Evolutionary conservation across 2,329 filamentous ascomycete genomes (phyloP).

Genomic region (Alternaria sp.): DNA sequence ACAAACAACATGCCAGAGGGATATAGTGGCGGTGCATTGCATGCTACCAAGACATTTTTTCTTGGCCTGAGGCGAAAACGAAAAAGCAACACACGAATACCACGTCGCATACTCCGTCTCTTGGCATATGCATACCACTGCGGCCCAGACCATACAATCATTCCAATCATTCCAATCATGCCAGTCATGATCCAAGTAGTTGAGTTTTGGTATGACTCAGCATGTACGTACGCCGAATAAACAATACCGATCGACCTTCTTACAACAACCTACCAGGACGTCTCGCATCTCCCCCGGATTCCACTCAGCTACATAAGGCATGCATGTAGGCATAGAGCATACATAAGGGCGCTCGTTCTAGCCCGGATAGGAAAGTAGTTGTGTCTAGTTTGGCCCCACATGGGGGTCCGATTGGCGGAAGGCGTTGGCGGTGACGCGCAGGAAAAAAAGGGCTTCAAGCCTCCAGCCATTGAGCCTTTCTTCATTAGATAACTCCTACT

Average conservation of each 20-base stretch:
- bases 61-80: not conserved
- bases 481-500: not conserved
- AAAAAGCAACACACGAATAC: not conserved
- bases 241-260: not conserved
- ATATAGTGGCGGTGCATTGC: not conserved
- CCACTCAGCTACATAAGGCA: not conserved
- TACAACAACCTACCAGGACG: not conserved
- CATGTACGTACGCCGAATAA: not conserved
- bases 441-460: slow-evolving; percentile 9
- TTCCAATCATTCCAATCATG: not conserved
- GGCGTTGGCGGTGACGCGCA: slow-evolving; percentile 9
- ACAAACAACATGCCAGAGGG: not conserved
- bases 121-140: not conserved
- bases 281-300: slow-evolving; percentile 1
- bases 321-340: slow-evolving; percentile 4
- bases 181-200: not conserved
- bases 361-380: not conserved
- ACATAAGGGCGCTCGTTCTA: slow-evolving; percentile 4
- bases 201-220: not conserved
- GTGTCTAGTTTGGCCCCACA: slow-evolving; percentile 1
- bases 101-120: not conserved
- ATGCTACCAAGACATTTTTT: not conserved
- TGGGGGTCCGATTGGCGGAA: not conserved
- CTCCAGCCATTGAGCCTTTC: not conserved
- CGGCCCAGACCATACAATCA: not conserved